Percentiles rank a stretch among this genome's conserved stretches.
These are phyloP conservation scores for Crinitomyces ghanaensis DNA, from an alignment of 805 yeast genomes.

Conservation along the genomic window DNA sequence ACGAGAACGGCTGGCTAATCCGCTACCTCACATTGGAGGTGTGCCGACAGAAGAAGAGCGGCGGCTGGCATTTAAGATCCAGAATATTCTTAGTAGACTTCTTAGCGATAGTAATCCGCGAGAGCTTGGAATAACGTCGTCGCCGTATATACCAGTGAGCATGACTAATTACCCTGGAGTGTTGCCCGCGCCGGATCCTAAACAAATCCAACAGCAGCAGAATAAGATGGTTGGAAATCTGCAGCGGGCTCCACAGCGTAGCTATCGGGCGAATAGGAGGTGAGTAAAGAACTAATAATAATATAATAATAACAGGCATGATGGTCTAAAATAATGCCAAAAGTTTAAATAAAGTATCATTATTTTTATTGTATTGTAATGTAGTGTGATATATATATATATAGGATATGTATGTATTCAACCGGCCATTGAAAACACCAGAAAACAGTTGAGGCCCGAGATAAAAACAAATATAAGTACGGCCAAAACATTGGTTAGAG, in stretches of 20 bases:
- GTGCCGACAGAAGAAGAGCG: conserved; percentile 24
- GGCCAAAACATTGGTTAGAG: conserved; percentile 41
- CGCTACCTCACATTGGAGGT: too few species aligned
- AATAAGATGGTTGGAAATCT: too few species aligned
- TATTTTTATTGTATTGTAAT: background rate
- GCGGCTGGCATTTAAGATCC: conserved; percentile 24
- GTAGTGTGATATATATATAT: background rate
- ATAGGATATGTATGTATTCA: background rate
- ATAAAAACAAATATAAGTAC: conserved; percentile 58
- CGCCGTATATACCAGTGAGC: conserved; percentile 49
- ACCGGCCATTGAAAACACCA: conserved; percentile 43
- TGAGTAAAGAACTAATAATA: too few species aligned
- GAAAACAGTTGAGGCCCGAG: conserved; percentile 57
- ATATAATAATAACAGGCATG: too few species aligned
- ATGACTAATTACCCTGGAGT: conserved; percentile 67
- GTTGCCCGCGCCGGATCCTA: conserved; percentile 44
- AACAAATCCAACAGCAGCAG: too few species aligned
- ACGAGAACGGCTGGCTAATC: conserved; percentile 30
- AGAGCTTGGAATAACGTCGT: conserved; percentile 15
- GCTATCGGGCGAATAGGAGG: too few species aligned
- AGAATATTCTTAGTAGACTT: conserved; percentile 33
- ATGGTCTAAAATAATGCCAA: too few species aligned
- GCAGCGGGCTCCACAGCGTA: too few species aligned
- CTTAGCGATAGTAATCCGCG: conserved; percentile 24
- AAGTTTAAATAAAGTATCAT: too few species aligned